Evolutionary conservation across 495 filamentous ascomycete genomes (phyloP), one percentile per base, ranked within the genome.

Genomic region (Lophiotrema nucula): DNA sequence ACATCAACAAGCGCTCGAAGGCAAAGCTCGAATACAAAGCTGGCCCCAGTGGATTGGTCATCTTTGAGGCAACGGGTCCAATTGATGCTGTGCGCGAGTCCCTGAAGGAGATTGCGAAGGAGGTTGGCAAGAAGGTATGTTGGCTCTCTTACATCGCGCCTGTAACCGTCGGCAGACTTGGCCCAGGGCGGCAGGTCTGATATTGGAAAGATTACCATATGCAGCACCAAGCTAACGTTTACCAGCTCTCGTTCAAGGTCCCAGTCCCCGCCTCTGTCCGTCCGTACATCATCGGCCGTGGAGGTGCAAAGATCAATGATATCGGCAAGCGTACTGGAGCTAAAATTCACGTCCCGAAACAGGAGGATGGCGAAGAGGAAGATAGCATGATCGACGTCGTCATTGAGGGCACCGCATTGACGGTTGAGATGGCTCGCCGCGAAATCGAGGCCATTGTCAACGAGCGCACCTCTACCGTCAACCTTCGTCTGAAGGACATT

Each of bases 361-460:
- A 76, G 13, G 88, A 92, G 19, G 60, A 45, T 13, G 82, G 80
- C 4, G 84, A 88, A 31, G 93, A 97, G 58, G 90, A 95, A 42
- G 85, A 87, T 65, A 79, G 82, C 28, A 84, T 82, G 45, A 88
- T 97, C 52, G 87, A 96, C 64, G 85, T 99, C 24, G 57, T 83
- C 21, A 85, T 99, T 62, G 91, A 97, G 71, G 93, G 93, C 64
- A 91, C 97, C 70, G 83, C 90, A 8, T 80, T 93, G 38, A 84
- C 91, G 42, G 88, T 86, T 18, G 85, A 85, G 50, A 80, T 90
- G 72, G 93, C 95, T 35, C 81, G 83, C 42, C 81, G 84, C n/a
- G 84, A 86, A 50, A 90, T 99, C 55, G 80, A 86, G 63, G 81
- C 81, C 49, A 96, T 97, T 67, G 88, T 88, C 21, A 87, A 86